Base-by-base conservation (phyloP, 495 filamentous ascomycete genomes). In the Hypoxylon perforatum region DNA sequence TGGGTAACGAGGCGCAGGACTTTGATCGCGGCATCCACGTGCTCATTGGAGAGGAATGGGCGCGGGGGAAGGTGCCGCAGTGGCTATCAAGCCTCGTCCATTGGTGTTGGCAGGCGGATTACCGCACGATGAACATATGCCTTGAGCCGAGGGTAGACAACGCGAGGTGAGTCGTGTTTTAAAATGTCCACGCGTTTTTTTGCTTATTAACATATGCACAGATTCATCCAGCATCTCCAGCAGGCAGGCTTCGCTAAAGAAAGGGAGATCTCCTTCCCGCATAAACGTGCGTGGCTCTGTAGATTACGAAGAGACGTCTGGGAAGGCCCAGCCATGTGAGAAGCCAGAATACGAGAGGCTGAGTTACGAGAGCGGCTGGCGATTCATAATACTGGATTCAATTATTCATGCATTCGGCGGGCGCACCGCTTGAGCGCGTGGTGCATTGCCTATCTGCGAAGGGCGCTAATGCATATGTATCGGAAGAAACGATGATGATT, bases 111-210 rank as follows among this genome's bases (percentile, higher is more conserved):
- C 76, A 91, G 69, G 82, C 88, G 8, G 95, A 99, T 79, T 81
- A 87, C 61, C 82, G 95, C 65, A 98, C 95, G 11, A 86, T 92
- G 80, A 86, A 85, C 35, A 84, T 98, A 22, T 84, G 91, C 67
- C 72, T 97, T 70, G 95, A 99, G 78, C 96, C 95, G 10, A 86
- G 95, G 77, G 86, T 97, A 11, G 96, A 99, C 78, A 98, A 98
- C 76, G 74, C 81, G 48, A 95, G 91, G 93, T 97, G 74, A 76
- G 87, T 85, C 12, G 48, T 36, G 33, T 44, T 14, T 50, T 25
- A 18, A 46, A 9, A 35, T 36, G 41, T 18, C 17, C 7, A 15
- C 11, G n/a, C 21, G 10, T n/a, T 28, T 38, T n/a, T 25, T 55
- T 39, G 49, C 55, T 58, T 28, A 51, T 57, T 61, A 23, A 39